Base-by-base conservation (phyloP, 352 stramenopile species). In the Nothophytophthora sp. region DNA sequence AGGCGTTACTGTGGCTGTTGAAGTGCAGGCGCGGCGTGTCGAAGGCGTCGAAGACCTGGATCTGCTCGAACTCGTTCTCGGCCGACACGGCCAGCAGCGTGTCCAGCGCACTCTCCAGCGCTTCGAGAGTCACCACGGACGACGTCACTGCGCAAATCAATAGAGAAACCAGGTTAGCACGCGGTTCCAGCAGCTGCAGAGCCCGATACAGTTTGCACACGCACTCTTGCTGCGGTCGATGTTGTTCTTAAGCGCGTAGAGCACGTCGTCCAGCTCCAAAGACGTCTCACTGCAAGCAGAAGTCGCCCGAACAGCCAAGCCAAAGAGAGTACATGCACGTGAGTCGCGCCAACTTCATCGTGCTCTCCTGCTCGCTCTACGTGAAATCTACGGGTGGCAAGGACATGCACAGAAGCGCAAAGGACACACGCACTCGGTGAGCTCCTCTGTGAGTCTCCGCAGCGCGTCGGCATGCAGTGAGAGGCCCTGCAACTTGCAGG, bases 191-290 rank as follows among this genome's bases (percentile, higher is more conserved):
- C n/a, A 22, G 12, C 23, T 55, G 22, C 55, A 6, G 10, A 46
- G 29, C 5, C 10, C 22, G 2, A 45, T 45, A 10, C 4, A 13
- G 8, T 36, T 4, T 1, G 18, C 8, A 27, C 9, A 63, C 84
- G 25, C 48, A 95, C 84, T 86, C 50, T 93, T 95, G 73, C 73
- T 92, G 36, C 79, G 81, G 69, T 93, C 85, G 55, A 95, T 93
- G 54, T 80, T 95, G 66, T 95, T 95, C 73, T 95, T 95, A 60
- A 95, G 71, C 16, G 85, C 85, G 60, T 86, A 93, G 39, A 95
- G 60, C 18, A 95, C 80, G 63, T 93, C 79, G 9, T 92, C 82
- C 15, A 95, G 73, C 47, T 86, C 63, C n/a, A 93, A 46, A 7
- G 76, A 87, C 4, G 80, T 48, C 45, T 95, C 79, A 63, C 82